Evolutionary conservation across 2,329 filamentous ascomycete species (phyloP).

Genomic region (Pseudocercospora pini-densiflorae): DNA sequence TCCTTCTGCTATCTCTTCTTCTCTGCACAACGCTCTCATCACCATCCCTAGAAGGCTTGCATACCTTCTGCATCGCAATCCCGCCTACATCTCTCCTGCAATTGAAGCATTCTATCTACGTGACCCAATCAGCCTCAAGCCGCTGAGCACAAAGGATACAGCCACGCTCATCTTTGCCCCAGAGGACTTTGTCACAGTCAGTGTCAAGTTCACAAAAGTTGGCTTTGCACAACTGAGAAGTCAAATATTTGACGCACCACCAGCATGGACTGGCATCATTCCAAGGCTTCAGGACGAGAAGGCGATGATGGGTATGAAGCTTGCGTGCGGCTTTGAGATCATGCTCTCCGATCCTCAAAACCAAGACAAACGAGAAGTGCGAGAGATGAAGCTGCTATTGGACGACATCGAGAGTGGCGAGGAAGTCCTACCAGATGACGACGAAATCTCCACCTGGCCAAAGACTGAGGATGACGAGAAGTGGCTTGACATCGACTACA

Average conservation of each 20-base stretch:
- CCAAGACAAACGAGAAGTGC: constrained; percentile 68
- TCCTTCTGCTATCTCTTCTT: constrained; percentile 72
- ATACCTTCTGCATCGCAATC: constrained; percentile 74
- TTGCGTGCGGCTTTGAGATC: constrained; percentile 91
- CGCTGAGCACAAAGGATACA: constrained; percentile 63
- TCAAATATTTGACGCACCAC: constrained; percentile 74
- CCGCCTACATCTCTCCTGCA: constrained; percentile 78
- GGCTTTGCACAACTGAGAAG: constrained; percentile 89
- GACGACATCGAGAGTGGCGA: constrained; percentile 77
- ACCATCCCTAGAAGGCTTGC: constrained; percentile 82
- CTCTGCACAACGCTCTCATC: constrained; percentile 75
- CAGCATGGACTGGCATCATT: constrained; percentile 57
- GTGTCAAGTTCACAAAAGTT: constrained; percentile 82
- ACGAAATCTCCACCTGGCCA: constrained; percentile 74
- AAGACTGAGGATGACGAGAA: constrained; percentile 78
- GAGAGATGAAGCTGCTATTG: constrained; percentile 77
- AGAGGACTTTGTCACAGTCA: constrained; percentile 76
- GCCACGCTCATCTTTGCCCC: constrained; percentile 70
- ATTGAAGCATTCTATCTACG: constrained; percentile 92
- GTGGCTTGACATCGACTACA: constrained; percentile 91
- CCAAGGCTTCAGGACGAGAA: constrained; percentile 44
- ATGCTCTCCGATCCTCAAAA: constrained; percentile 70
- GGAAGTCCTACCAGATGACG: constrained; percentile 69
- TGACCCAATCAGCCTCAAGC: constrained; percentile 75
- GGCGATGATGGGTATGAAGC: constrained; percentile 80